Evolutionary conservation across 2,329 filamentous ascomycete species (phyloP), one percentile per base, ranked within the genome.

Genomic region (Diplodia mutila): DNA sequence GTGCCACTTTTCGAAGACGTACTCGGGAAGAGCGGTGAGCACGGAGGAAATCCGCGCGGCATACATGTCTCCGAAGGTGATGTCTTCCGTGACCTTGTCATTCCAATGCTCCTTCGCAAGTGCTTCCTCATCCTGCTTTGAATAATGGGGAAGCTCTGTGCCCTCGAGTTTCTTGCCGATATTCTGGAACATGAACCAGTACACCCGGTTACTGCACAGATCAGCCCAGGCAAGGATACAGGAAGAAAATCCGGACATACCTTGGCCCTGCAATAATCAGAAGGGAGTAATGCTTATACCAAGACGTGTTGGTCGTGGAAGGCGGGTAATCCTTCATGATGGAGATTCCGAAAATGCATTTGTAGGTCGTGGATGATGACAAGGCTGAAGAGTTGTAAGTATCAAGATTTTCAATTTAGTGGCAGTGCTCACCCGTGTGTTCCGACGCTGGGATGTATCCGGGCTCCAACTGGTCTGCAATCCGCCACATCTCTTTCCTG

Each of bases 1-100:
- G 61, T 79, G 75, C 78, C 81, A 83, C 42, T 75, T 73, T 12
- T 76, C 69, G n/a, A 80, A 75, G 1, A 80, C 74, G 42, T 77
- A 78, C 68, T 82, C 79, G 54, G 80, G 75, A 16, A 80, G 52
- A 61, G 71, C 69, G 5, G 78, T 70, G 25, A 76, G 70, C 42
- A 68, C 73, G 37, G 57, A 73, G 6, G 66, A 70, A 8, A 37
- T 69, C 27, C 73, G 66, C 4, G 65, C 65, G 49, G 75, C 65
- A 73, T 76, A 81, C 1, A 83, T 42, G 12, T 81, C 75, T 0
- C 72, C 71, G 65, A 83, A 79, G 1, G 68, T 74, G 9, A 79
- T 9, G 0, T 68, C 72, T 2, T 74, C 73, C 1, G 71, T 71
- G 14, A 81, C 48, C 7, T 72, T 71, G 21, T 74, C 68, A 32